Evolutionary conservation across 768 basidiomycete genomes (phyloP).

Genomic region (Dendrothele bispora): DNA sequence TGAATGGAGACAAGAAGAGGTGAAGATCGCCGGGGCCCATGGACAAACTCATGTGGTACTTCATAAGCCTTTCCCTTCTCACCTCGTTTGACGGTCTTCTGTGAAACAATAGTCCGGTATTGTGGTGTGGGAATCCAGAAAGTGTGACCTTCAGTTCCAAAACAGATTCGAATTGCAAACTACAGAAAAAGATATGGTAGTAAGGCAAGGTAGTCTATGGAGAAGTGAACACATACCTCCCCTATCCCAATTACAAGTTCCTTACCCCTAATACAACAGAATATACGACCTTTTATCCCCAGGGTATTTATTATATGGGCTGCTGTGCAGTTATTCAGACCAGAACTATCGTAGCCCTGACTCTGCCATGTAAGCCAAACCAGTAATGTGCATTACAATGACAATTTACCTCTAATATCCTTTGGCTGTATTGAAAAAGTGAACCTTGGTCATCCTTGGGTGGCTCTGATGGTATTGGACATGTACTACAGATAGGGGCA

Average conservation of each 20-base stretch:
- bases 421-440: background rate
- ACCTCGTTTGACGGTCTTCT: background rate
- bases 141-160: conserved; percentile 1
- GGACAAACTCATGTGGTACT: background rate
- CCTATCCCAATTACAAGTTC: background rate
- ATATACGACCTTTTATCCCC: background rate
- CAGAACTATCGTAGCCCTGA: background rate
- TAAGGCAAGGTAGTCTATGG: background rate
- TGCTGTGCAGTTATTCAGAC: background rate
- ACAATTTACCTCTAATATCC: background rate
- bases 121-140: conserved; percentile 2
- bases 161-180: background rate
- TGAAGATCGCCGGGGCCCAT: background rate
- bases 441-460: background rate
- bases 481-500: background rate
- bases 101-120: background rate
- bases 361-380: too few relatives aligned
- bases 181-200: background rate
- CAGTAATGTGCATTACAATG: too few relatives aligned
- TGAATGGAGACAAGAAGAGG: background rate
- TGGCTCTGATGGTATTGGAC: too few relatives aligned
- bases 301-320: background rate
- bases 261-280: background rate
- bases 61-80: background rate
- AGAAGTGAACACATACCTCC: background rate